These are phyloP conservation scores for Penicillium oxalicum DNA, from an alignment of 2,329 filamentous ascomycete species.

Conservation along the genomic window DNA sequence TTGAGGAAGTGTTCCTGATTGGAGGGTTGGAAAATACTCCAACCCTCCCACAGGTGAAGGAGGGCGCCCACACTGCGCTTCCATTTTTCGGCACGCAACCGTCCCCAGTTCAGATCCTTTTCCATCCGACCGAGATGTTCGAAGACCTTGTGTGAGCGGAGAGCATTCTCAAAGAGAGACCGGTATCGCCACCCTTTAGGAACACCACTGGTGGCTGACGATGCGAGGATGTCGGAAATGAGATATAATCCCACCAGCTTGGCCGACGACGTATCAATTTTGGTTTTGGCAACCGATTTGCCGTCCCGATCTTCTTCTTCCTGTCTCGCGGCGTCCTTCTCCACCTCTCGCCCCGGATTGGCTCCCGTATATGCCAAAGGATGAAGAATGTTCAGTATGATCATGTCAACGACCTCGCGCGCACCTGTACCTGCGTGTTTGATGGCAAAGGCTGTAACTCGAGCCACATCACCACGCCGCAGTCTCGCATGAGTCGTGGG, in stretches of 20 bases:
- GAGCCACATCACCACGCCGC: constrained; percentile 77
- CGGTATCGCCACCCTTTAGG: constrained; percentile 83
- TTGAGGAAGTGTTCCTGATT: constrained; percentile 65
- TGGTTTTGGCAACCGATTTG: constrained; percentile 34
- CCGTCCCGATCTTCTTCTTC: constrained; percentile 36
- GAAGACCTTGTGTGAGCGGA: constrained; percentile 65
- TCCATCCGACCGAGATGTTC: constrained; percentile 68
- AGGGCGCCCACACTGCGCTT: constrained; percentile 67
- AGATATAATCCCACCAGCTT: constrained; percentile 78
- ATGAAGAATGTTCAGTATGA: constrained; percentile 72
- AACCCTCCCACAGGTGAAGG: constrained; percentile 62
- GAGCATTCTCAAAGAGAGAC: constrained; percentile 67
- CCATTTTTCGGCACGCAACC: constrained; percentile 77
- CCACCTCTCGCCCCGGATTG: constrained; percentile 49
- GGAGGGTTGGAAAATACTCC: constrained; percentile 64
- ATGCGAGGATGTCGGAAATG: constrained; percentile 72
- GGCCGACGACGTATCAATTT: constrained; percentile 62
- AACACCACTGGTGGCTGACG: constrained; percentile 67
- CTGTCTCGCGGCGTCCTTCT: constrained; percentile 23
- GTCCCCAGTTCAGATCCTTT: constrained; percentile 69
- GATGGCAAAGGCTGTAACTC: constrained; percentile 82
- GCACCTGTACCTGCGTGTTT: constrained; percentile 77
- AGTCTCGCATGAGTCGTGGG: constrained; percentile 69
- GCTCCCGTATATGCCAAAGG: constrained; percentile 69
- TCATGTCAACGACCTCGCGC: constrained; percentile 85